phyloP scores from a whole-genome alignment of 2,329 filamentous ascomycete genomes.

The Penicillium griseofulvum region DNA sequence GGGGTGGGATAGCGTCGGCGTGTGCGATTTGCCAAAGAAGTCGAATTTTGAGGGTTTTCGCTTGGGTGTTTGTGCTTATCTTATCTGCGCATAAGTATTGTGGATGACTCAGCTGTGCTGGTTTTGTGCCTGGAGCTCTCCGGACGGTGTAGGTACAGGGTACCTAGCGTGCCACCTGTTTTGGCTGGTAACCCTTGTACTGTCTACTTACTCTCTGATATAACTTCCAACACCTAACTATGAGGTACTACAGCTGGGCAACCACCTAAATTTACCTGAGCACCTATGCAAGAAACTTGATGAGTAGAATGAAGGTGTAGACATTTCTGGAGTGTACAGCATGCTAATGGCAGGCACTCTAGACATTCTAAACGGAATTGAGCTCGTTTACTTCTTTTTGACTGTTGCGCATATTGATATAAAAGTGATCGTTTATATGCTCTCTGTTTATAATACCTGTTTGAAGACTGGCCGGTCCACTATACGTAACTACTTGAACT shows the following conservation, averaged over 20 bases:
- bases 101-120: slow-evolving; percentile 30
- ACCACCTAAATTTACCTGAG: background rate
- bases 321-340: background rate
- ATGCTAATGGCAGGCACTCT: background rate
- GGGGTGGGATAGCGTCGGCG: slow-evolving; percentile 33
- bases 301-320: background rate
- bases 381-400: background rate
- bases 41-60: slow-evolving; percentile 49
- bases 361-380: background rate
- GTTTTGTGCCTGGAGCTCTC: background rate
- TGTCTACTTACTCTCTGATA: background rate
- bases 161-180: background rate
- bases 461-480: background rate
- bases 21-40: slow-evolving; percentile 39
- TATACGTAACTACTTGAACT: no score
- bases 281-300: no score
- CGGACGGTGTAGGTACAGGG: background rate
- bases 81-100: slow-evolving; percentile 34
- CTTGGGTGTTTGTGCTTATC: slow-evolving; percentile 47
- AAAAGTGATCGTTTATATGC: background rate
- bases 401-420: background rate
- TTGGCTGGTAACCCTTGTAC: background rate
- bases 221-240: background rate
- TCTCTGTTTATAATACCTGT: background rate
- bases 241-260: background rate